Evolutionary conservation across 495 filamentous ascomycete genomes (phyloP).

Genomic region (Penicillium cosmopolitanum): DNA sequence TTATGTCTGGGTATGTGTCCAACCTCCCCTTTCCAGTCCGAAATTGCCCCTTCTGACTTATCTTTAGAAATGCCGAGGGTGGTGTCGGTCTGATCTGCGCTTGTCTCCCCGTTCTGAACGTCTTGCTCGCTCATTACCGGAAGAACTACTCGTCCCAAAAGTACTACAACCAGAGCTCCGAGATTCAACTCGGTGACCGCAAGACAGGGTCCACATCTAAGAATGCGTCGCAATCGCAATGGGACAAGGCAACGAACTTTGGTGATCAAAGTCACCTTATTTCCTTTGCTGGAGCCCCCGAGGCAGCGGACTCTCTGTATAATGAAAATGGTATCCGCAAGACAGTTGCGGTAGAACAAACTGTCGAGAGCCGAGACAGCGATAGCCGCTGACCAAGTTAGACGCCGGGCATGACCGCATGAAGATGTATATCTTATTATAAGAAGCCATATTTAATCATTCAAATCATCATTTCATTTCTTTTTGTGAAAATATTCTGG

Average conservation of each 20-base stretch:
- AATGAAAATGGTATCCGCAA: slow-evolving; percentile 36
- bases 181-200: slow-evolving; percentile 34
- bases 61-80: slow-evolving; percentile 47
- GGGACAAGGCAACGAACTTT: slow-evolving; percentile 27
- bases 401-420: background rate
- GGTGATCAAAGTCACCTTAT: slow-evolving; percentile 43
- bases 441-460: background rate
- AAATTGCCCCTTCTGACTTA: background rate
- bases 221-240: slow-evolving; percentile 17
- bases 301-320: slow-evolving; percentile 16
- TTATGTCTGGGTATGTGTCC: slow-evolving; percentile 47
- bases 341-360: slow-evolving; percentile 42
- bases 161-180: slow-evolving; percentile 38
- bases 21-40: background rate
- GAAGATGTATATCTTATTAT: background rate
- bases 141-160: slow-evolving; percentile 35
- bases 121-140: slow-evolving; percentile 35
- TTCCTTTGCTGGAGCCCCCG: slow-evolving; percentile 34
- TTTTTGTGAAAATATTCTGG: background rate
- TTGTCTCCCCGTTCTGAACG: slow-evolving; percentile 48
- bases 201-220: slow-evolving; percentile 24
- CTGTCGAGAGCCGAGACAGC: slow-evolving; percentile 32
- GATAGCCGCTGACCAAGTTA: slow-evolving; percentile 7
- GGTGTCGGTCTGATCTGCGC: slow-evolving; percentile 53
- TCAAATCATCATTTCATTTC: slow-evolving; percentile 7